A percentile compares a stretch with the other conserved stretches of the same genome.
These are phyloP conservation scores for Huntiella savannae DNA, from an alignment of 2,329 filamentous ascomycete genomes.

Conservation along the genomic window DNA sequence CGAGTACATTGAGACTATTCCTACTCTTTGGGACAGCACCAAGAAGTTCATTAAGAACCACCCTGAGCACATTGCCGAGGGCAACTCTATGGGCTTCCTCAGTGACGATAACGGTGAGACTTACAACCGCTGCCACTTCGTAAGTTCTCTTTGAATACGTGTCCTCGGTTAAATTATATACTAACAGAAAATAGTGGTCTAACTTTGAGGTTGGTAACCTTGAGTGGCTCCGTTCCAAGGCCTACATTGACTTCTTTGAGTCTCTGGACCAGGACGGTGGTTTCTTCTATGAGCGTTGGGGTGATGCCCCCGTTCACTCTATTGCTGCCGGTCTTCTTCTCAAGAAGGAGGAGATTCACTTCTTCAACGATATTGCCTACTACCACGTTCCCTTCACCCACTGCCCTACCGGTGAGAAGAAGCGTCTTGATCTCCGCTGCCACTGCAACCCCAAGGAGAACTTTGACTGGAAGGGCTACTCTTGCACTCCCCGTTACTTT, in stretches of 20 bases:
- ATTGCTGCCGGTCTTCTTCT: conserved; percentile 78
- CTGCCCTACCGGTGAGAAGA: conserved; percentile 80
- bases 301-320: conserved; percentile 94
- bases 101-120: conserved; percentile 79
- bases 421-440: conserved; percentile 67
- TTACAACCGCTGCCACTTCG: conserved; percentile 96
- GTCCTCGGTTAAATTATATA: neutral
- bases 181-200: conserved; percentile 55
- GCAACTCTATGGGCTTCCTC: conserved; percentile 78
- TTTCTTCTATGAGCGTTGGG: conserved; percentile 98
- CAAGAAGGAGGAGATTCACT: conserved; percentile 86
- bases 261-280: conserved; percentile 76
- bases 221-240: conserved; percentile 75
- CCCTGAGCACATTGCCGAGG: conserved; percentile 68
- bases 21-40: conserved; percentile 83
- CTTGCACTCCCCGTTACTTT: conserved; percentile 75
- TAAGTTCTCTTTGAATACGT: conserved; percentile 28
- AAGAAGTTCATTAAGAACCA: conserved; percentile 86
- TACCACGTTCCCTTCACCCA: conserved; percentile 97
- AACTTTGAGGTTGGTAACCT: conserved; percentile 96
- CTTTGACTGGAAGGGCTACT: conserved; percentile 99
- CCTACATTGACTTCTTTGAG: conserved; percentile 83
- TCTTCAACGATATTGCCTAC: conserved; percentile 98
- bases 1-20: conserved; percentile 92
- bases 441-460: conserved; percentile 92